phyloP scores from a whole-genome alignment of 257 asterid genomes.

The Forsythia viridissima region DNA sequence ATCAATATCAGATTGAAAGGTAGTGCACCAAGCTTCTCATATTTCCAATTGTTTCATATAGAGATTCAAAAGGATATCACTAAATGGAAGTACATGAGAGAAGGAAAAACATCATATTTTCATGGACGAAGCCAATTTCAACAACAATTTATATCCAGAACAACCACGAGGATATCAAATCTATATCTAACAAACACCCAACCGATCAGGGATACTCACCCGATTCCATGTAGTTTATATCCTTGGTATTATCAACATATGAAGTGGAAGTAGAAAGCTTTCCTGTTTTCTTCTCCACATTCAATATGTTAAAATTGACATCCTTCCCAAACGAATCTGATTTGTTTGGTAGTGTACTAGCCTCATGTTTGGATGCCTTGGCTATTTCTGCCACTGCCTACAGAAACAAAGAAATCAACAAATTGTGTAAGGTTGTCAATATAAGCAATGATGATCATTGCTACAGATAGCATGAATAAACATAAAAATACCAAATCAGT shows the following conservation, averaged over 20 bases:
- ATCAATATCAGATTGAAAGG: slow-evolving; percentile 1
- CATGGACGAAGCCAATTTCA: slow-evolving; percentile 1
- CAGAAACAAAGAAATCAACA: slow-evolving; percentile 21
- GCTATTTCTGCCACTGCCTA: slow-evolving; percentile 90
- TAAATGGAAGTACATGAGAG: neutral
- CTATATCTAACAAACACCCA: slow-evolving; percentile 7
- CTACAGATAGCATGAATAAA: neutral
- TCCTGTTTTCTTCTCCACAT: slow-evolving; percentile 40
- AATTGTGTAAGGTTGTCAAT: neutral
- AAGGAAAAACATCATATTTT: slow-evolving; percentile 1
- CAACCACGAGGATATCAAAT: neutral
- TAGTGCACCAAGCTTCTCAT: slow-evolving; percentile 14
- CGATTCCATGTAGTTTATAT: slow-evolving; percentile 24
- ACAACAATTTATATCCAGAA: slow-evolving; percentile 4
- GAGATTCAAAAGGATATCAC: neutral
- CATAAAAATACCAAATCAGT: neutral
- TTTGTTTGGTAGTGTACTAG: slow-evolving; percentile 58
- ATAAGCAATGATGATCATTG: neutral
- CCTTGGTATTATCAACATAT: slow-evolving; percentile 27
- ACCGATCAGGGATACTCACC: slow-evolving; percentile 39
- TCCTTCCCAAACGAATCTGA: slow-evolving; percentile 58
- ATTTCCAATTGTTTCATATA: slow-evolving; percentile 4
- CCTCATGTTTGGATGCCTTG: slow-evolving; percentile 78
- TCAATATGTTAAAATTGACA: slow-evolving; percentile 36
- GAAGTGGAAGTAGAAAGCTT: slow-evolving; percentile 29